Evolutionary conservation across 164 flowering plant genomes (phyloP).

Genomic region (Macadamia tetraphylla): DNA sequence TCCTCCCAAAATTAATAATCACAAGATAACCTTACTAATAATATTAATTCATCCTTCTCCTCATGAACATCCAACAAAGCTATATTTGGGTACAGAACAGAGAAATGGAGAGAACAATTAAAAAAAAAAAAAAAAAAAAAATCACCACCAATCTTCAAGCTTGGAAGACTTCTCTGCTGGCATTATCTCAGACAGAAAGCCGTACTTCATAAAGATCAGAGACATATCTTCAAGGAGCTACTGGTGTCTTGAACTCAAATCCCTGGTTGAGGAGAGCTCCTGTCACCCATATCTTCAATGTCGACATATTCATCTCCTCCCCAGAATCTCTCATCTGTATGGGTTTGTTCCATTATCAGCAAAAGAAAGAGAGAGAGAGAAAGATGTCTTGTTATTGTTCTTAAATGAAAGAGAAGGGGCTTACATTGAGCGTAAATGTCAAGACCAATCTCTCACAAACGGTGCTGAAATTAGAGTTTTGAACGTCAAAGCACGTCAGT

Average conservation of each 20-base stretch:
- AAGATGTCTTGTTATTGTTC: background rate
- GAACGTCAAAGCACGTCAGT: conserved; percentile 39
- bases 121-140: no score
- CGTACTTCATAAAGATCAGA: no score
- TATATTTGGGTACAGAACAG: no score
- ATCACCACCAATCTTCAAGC: no score
- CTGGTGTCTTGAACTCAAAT: conserved; percentile 34
- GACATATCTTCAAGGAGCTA: background rate
- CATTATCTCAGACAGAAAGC: no score
- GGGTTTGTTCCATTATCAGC: background rate
- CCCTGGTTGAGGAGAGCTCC: conserved; percentile 66
- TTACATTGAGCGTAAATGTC: conserved; percentile 58
- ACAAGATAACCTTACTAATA: no score
- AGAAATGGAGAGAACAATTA: no score
- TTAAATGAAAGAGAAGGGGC: conserved; percentile 5
- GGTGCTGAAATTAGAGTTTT: conserved; percentile 47
- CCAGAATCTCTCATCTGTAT: conserved; percentile 48
- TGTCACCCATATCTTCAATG: conserved; percentile 55
- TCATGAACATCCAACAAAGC: no score
- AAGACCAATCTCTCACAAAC: conserved; percentile 35
- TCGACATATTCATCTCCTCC: conserved; percentile 39
- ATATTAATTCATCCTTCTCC: no score
- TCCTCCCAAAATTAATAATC: no score
- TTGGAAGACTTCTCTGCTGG: no score
- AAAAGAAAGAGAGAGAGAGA: background rate